Evolutionary conservation across 352 stramenopile genomes (phyloP), one percentile per base, ranked within the genome.

Genomic region (Peronospora farinosa): DNA sequence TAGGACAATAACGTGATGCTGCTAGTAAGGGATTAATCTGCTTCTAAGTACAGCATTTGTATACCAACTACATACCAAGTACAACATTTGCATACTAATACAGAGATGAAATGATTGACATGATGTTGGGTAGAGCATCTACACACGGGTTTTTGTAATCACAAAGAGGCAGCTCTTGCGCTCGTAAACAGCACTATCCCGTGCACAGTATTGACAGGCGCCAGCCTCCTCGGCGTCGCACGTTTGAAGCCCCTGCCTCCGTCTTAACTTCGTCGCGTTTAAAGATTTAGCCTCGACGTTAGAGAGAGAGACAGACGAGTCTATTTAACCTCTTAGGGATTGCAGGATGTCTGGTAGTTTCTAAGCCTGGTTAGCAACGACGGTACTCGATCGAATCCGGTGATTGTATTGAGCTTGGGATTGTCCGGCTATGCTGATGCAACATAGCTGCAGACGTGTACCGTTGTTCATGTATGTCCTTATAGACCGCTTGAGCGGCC

Each of bases 291-390:
- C 73, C 7, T 72, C 71, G 17, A 67, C 83, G 16, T 80, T 96
- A 11, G 19, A 21, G 19, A 21, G 1, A 21, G 19, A 21, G 19
- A 3, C 19, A 21, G 19, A 21, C 19, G 19, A 21, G 19, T 3
- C 19, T 21, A 21, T 21, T 21, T 21, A 74, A 90, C 32, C 74
- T 97, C 13, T 67, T 98, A 33, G 95, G 98, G 63, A 84, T 99
- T 33, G 95, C 95, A 19, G 96, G 96, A 44, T 80, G 9, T 89
- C 79, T 6, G 90, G 92, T 21, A 21, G 19, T 21, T 21, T 21
- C 19, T 21, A 21, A 21, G 19, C 19, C 19, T 21, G 19, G 19
- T 21, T 21, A 21, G 19, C 19, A 3, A 21, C 19, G 19, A 1
- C 19, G 3, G 19, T 21, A 3, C 19, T 21, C 19, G 19, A 21